Percentiles rank a stretch among this genome's conserved stretches.
phyloP scores from a whole-genome alignment of 495 filamentous ascomycete species.

The Rhypophila decipiens region DNA sequence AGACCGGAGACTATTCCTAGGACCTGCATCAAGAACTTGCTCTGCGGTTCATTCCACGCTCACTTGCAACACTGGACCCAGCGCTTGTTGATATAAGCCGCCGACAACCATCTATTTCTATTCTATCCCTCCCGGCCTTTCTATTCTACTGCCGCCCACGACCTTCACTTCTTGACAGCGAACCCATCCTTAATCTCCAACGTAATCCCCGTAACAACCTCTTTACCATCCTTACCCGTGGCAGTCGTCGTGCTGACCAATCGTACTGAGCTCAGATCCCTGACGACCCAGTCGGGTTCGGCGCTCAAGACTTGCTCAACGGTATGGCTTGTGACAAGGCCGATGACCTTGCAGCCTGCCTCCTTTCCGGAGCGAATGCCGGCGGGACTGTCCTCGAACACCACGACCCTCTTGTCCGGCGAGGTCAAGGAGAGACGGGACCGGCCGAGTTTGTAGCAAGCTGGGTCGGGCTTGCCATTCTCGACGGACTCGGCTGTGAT shows the following conservation, averaged over 20 bases:
- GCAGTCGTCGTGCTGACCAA: constrained; percentile 32
- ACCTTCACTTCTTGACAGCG: no score
- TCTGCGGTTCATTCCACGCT: no score
- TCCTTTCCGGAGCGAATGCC: constrained; percentile 83
- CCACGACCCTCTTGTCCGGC: constrained; percentile 49
- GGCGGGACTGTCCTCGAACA: constrained; percentile 91
- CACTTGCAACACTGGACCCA: no score
- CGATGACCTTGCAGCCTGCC: constrained; percentile 82
- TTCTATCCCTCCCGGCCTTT: no score
- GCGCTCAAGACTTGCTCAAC: constrained; percentile 62
- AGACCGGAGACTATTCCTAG: no score
- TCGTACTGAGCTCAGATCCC: constrained; percentile 67
- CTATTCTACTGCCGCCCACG: no score
- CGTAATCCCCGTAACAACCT: no score
- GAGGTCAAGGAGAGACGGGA: constrained; percentile 51
- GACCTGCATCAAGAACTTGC: no score
- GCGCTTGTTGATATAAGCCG: no score
- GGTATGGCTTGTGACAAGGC: constrained; percentile 79
- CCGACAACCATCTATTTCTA: no score
- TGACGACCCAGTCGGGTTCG: constrained; percentile 81
- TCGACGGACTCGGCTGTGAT: constrained; percentile 82
- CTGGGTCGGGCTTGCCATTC: constrained; percentile 81
- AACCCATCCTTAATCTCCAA: constrained; percentile 45
- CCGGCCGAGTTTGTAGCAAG: constrained; percentile 72
- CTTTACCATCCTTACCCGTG: constrained; percentile 25